Conservation (phyloP, 345 rosid genomes). For the Pseudoturritis turrita region DNA sequence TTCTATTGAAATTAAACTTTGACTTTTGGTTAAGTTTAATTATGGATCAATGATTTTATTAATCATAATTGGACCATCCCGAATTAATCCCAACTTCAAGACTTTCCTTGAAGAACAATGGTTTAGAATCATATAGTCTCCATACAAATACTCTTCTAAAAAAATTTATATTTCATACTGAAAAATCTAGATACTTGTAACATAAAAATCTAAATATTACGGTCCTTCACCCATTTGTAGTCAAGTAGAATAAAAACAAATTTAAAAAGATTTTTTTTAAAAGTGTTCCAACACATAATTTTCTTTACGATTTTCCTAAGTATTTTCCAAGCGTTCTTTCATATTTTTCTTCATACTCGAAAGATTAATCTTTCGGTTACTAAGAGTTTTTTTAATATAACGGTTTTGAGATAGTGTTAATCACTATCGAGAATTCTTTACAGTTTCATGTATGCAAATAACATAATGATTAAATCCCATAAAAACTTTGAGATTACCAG, state of each 20-base stretch:
- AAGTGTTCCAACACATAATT: neutral
- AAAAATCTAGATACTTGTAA: neutral
- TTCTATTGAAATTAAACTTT: neutral
- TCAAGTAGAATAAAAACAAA: neutral
- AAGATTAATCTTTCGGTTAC: too few relatives aligned
- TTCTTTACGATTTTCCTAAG: neutral
- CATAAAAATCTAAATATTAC: too few relatives aligned
- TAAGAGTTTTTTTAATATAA: neutral
- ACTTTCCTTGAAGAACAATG: too few relatives aligned
- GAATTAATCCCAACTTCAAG: too few relatives aligned
- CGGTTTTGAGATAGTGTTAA: neutral
- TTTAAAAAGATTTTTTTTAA: too few relatives aligned
- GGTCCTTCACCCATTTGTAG: too few relatives aligned
- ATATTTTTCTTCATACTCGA: too few relatives aligned
- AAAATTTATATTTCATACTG: too few relatives aligned
- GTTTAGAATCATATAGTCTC: neutral
- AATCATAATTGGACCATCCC: neutral
- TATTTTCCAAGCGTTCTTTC: neutral
- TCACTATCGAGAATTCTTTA: neutral
- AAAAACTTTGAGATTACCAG: slow-evolving; percentile 39
- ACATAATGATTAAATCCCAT: too few relatives aligned
- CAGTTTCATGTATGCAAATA: neutral
- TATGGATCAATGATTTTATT: neutral
- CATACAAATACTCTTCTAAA: neutral
- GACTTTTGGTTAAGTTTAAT: too few relatives aligned